phyloP scores from a whole-genome alignment of 2,329 filamentous ascomycete genomes.

The Arthrinium phaeospermum region DNA sequence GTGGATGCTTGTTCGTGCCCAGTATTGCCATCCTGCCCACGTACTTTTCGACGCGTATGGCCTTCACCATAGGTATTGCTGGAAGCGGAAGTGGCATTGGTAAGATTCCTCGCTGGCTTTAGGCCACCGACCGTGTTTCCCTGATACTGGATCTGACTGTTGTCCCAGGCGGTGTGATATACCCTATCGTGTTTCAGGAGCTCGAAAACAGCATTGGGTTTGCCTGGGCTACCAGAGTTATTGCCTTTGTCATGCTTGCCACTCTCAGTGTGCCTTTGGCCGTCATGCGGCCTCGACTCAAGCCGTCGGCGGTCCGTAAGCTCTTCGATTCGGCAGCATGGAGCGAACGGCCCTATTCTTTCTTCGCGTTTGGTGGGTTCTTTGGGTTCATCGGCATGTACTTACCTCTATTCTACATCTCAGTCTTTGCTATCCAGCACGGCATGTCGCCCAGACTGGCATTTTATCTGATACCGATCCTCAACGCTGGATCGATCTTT shows the following conservation, averaged over 20 bases:
- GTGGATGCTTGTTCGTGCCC: conserved; percentile 43
- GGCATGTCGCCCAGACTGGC: conserved; percentile 49
- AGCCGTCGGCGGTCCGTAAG: conserved; percentile 46
- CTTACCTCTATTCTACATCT: conserved; percentile 56
- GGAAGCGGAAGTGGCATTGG: conserved; percentile 26
- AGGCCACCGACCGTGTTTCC: background rate
- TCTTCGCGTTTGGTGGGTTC: conserved; percentile 52
- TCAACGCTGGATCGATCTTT: conserved; percentile 50
- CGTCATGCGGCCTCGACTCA: conserved; percentile 43
- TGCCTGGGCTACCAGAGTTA: conserved; percentile 45
- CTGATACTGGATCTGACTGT: conserved; percentile 44
- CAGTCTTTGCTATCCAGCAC: conserved; percentile 50
- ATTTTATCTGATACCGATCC: conserved; percentile 59
- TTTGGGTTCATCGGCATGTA: conserved; percentile 66
- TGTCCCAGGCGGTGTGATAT: conserved; percentile 56
- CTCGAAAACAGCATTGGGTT: conserved; percentile 52
- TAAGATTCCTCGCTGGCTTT: background rate
- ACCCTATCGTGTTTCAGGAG: conserved; percentile 63
- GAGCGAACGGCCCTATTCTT: conserved; percentile 51
- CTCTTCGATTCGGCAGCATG: conserved; percentile 52
- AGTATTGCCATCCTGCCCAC: conserved; percentile 39
- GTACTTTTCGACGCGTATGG: conserved; percentile 55
- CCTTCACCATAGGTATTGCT: conserved; percentile 53
- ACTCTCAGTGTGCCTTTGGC: conserved; percentile 38
- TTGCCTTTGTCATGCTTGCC: conserved; percentile 45